phyloP scores from a whole-genome alignment of 176 grass and related monocot genomes.

The Phoenix roebelenii region DNA sequence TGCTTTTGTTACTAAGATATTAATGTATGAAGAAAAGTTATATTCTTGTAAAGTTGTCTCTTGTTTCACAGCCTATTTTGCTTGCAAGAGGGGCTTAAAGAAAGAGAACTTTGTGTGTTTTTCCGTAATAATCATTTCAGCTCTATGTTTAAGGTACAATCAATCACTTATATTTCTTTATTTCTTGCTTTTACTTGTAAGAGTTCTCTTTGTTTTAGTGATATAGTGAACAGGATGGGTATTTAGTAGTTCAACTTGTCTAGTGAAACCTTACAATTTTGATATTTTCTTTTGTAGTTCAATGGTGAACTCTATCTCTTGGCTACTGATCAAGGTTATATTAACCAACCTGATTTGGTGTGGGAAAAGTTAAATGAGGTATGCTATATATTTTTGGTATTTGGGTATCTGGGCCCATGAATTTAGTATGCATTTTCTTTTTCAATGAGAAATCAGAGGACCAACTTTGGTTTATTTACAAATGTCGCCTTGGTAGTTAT shows the following conservation, averaged over 20 bases:
- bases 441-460: no score
- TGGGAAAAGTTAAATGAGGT: conserved; percentile 99
- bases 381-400: conserved; percentile 9
- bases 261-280: not conserved
- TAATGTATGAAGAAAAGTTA: no score
- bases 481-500: not conserved
- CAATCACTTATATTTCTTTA: not conserved
- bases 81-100: conserved; percentile 91
- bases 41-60: not conserved
- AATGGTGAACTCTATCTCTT: conserved; percentile 79
- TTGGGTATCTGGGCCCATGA: not conserved
- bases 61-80: conserved; percentile 65
- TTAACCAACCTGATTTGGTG: conserved; percentile 90
- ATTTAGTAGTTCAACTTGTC: not conserved
- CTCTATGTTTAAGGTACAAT: conserved; percentile 93
- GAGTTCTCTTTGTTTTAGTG: conserved; percentile 1
- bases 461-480: no score
- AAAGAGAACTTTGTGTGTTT: conserved; percentile 91
- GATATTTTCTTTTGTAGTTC: conserved; percentile 48
- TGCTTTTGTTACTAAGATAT: conserved; percentile 1
- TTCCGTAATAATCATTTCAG: conserved; percentile 99
- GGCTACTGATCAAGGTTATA: conserved; percentile 97
- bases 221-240: not conserved
- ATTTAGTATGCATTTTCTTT: not conserved
- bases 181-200: not conserved